A percentile compares a stretch with the other conserved stretches of the same genome.
These are phyloP conservation scores for Aspergillus steynii DNA, from an alignment of 495 filamentous ascomycete genomes.

Conservation along the genomic window DNA sequence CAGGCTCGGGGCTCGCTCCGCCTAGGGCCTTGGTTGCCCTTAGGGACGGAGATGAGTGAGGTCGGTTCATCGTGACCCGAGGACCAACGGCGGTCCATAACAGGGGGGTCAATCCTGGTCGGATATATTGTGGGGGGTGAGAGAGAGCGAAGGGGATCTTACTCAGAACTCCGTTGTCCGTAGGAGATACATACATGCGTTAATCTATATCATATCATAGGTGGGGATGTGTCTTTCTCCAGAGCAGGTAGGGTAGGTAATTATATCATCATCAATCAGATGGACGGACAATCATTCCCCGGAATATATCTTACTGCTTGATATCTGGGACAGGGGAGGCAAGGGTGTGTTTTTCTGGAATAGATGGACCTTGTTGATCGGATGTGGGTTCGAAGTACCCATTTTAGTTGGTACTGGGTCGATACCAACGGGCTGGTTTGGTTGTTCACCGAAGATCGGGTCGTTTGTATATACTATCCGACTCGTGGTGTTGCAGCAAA, in stretches of 20 bases:
- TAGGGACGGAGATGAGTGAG: background rate
- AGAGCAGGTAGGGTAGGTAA: background rate
- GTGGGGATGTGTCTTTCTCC: background rate
- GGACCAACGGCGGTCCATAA: background rate
- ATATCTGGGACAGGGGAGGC: background rate
- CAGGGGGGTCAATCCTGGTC: background rate
- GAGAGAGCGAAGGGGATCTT: background rate
- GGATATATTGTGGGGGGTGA: background rate
- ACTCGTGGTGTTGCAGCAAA: background rate
- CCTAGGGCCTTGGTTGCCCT: background rate
- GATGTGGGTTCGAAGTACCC: background rate
- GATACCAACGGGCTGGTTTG: no score
- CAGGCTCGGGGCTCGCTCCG: background rate
- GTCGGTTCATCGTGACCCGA: background rate
- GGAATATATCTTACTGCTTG: background rate
- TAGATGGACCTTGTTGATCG: background rate
- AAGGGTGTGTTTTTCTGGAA: background rate
- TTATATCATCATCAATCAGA: background rate
- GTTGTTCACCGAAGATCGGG: background rate
- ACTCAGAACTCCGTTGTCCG: background rate
- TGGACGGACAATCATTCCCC: background rate
- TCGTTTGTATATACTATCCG: background rate
- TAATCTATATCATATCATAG: no score
- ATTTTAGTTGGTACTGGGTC: background rate
- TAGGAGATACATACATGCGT: background rate